Conservation (phyloP, 2,329 filamentous ascomycete genomes). For the Monosporascus cannonballus region DNA sequence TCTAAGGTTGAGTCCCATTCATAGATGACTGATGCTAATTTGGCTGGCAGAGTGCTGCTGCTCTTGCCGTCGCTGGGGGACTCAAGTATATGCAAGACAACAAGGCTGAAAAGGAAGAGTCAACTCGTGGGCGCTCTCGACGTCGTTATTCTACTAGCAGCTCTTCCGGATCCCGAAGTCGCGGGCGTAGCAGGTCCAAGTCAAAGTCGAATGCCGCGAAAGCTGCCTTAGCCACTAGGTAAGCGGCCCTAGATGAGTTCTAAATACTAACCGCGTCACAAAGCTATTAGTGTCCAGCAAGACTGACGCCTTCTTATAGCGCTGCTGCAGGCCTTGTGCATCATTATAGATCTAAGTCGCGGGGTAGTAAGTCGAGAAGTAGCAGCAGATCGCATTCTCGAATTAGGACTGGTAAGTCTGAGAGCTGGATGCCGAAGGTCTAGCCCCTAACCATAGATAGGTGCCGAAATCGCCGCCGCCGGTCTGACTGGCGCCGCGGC, state of each 20-base stretch:
- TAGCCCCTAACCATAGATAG: constrained; percentile 13
- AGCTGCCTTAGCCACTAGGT: constrained; percentile 48
- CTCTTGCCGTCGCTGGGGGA: constrained; percentile 58
- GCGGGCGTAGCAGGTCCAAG: constrained; percentile 30
- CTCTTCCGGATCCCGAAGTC: constrained; percentile 40
- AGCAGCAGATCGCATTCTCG: constrained; percentile 30
- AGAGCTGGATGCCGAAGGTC: not conserved
- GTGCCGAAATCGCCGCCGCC: constrained; percentile 54
- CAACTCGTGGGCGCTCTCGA: constrained; percentile 49
- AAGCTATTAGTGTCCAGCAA: not conserved
- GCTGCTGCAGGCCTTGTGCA: constrained; percentile 53
- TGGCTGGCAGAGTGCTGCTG: constrained; percentile 40
- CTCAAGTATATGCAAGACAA: constrained; percentile 57
- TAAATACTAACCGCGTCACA: not conserved
- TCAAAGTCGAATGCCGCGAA: constrained; percentile 39
- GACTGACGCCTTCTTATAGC: constrained; percentile 20
- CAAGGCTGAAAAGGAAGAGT: constrained; percentile 55
- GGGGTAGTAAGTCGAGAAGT: constrained; percentile 21
- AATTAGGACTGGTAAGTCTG: constrained; percentile 34
- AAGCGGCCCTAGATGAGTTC: constrained; percentile 7
- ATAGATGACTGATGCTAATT: not conserved
- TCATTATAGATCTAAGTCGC: constrained; percentile 48
- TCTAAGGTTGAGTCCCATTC: not conserved
- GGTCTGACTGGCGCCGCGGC: constrained; percentile 55
- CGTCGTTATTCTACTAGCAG: constrained; percentile 38